A percentile compares a stretch with the other conserved stretches of the same genome.
Evolutionary conservation across 345 rosid genomes (phyloP).

Genomic region (Iberis pinnata): DNA sequence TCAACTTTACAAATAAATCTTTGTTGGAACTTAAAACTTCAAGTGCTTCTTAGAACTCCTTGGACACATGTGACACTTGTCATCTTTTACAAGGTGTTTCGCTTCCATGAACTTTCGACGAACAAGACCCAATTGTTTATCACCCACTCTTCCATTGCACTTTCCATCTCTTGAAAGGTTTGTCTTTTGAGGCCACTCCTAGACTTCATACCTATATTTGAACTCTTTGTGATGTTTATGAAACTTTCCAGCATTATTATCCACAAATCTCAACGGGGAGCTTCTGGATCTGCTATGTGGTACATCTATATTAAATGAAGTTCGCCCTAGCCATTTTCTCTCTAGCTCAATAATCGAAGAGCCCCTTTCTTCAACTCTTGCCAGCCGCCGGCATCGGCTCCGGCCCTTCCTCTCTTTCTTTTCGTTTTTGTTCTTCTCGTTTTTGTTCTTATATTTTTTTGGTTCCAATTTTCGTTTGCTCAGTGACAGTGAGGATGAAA

Average conservation of each 20-base stretch:
- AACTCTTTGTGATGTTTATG: not conserved
- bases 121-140: constrained; percentile 64
- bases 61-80: constrained; percentile 63
- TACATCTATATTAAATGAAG: too few species aligned
- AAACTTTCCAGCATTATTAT: not conserved
- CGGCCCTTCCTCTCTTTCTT: too few species aligned
- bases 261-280: too few species aligned
- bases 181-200: not conserved
- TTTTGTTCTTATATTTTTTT: too few species aligned
- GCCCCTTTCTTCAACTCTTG: too few species aligned
- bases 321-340: too few species aligned
- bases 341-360: too few species aligned
- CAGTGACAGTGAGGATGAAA: too few species aligned
- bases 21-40: constrained; percentile 67
- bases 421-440: too few species aligned
- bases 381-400: too few species aligned
- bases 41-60: constrained; percentile 76
- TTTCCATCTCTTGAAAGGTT: constrained; percentile 33
- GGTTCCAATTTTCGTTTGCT: too few species aligned
- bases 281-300: constrained; percentile 19
- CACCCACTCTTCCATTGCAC: too few species aligned
- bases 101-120: constrained; percentile 85
- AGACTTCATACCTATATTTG: constrained; percentile 1
- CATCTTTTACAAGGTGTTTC: constrained; percentile 66
- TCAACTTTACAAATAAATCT: constrained; percentile 65